Evolutionary conservation across 495 filamentous ascomycete genomes (phyloP), one percentile per base, ranked within the genome.

Genomic region (Podospora pseudocomata): DNA sequence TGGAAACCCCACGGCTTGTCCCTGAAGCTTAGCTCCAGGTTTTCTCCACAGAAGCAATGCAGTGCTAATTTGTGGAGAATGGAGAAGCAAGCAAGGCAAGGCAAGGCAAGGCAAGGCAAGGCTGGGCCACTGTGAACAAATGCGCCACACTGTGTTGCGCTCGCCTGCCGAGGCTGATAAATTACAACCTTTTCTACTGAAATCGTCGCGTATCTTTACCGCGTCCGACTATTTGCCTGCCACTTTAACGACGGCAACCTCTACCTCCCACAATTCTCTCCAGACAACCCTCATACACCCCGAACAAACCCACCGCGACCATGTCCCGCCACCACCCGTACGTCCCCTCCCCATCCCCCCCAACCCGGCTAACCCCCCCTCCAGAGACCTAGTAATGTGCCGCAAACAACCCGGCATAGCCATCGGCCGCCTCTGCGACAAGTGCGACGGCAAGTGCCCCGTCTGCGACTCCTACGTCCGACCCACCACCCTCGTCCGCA

Each of bases 391-490:
- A 69, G 95, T 99, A 72, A 99, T 99, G 95, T 99, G 95, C 88
- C 94, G 96, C 82, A 98, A 98, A 84, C 94, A 97, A 78, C 84
- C 96, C 68, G 95, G 95, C 81, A 98, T 98, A 78, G 91, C 94
- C 70, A 97, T 98, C 88, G 95, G 96, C 76, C 93, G 95, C 28
- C 91, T 99, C 76, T 99, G 95, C 86, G 95, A 99, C 85, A 99
- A 99, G 82, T 99, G 95, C 84, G 95, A 99, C 82, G 95, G 95
- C 81, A 99, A 98, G 86, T 99, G 95, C 72, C 95, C 95, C 57
- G 93, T 98, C 69, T 99, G 95, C 87, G 95, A 99, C 79, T 94
- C 91, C 70, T 99, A 99, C 86, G 95, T 99, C 68, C 93, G 95
- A 4, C 95, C 95, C 1, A 98, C 96, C 6, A 99, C 96, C 5